Evolutionary conservation across 305 asterid genomes (phyloP), one percentile per base, ranked within the genome.

Genomic region (Fraxinus platypoda): DNA sequence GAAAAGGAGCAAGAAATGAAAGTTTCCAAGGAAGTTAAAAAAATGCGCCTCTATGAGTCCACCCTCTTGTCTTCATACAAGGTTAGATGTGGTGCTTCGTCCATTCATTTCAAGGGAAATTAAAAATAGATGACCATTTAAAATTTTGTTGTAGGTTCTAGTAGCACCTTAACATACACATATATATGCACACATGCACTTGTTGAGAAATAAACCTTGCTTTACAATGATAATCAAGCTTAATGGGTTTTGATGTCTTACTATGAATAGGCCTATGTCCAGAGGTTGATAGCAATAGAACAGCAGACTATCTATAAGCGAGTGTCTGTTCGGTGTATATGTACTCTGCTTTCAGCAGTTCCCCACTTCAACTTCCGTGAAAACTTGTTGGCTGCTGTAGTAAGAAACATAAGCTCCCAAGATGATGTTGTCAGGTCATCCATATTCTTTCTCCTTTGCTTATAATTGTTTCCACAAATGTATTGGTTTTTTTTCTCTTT

Each of bases 1-100:
- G 97, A 93, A 81, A 96, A 96, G 88, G 99, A 96, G 88, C 88
- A 80, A 87, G 99, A 91, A 86, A 94, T 93, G 98, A 93, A 89
- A 89, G 95, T 96, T 70, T 96, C 99, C 1, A 96, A 96, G 88
- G 87, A 62, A 86, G 87, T 96, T 68, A 94, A 93, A 84, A 92
- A 92, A 87, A 91, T 77, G 84, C 94, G 98, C 37, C 87, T 89
- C 74, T 93, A 89, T 79, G 99, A 96, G 85, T 91, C 91, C 77
- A 92, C 98, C 62, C 88, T 96, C 80, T 91, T 96, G 81, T 85
- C 97, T 66, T 81, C 94, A 43, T 94, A 91, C 89, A 96, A 96
- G 99, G 99, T 96, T 86, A 68, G 84, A 77, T 43, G 3, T 74
- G 12, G 4, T 34, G 31, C 19, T 34, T 83, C 35, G 49, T 23